phyloP scores from a whole-genome alignment of 2,329 filamentous ascomycete species.

The Dactylellina parvicollis region DNA sequence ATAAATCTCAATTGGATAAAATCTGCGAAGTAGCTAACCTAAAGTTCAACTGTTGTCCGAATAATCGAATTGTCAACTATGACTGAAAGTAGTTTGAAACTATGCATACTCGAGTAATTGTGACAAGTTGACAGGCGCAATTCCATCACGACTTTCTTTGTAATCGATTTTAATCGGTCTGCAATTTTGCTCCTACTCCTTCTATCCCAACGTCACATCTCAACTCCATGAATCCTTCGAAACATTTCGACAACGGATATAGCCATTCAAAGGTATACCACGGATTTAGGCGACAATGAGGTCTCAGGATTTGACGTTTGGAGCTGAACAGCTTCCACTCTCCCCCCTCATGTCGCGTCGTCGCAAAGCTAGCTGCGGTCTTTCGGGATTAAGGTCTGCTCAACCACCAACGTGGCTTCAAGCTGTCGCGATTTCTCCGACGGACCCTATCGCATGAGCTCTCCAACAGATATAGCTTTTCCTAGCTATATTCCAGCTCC shows the following conservation, averaged over 20 bases:
- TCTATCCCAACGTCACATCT: too few species aligned
- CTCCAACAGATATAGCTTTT: background rate
- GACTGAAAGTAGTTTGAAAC: too few species aligned
- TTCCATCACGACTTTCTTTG: too few species aligned
- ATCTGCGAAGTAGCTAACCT: too few species aligned
- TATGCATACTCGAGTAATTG: too few species aligned
- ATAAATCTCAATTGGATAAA: too few species aligned
- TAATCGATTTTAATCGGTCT: too few species aligned
- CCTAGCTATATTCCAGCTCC: conserved; percentile 14
- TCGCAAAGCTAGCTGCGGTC: conserved; percentile 24
- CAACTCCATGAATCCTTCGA: background rate
- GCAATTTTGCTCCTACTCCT: too few species aligned
- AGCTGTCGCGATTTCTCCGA: conserved; percentile 11
- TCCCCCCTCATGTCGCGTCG: conserved; percentile 16
- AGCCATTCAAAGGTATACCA: background rate
- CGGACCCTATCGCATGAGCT: conserved; percentile 2
- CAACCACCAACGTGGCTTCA: background rate
- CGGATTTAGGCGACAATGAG: background rate
- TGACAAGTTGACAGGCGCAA: too few species aligned
- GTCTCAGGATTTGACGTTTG: background rate
- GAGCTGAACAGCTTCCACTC: background rate
- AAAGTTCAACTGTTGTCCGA: too few species aligned
- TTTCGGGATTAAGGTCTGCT: conserved; percentile 15
- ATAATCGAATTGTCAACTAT: too few species aligned
- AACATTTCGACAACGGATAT: background rate